Base-by-base conservation (phyloP, 164 flowering plant genomes). In the Umbilicus rupestris region DNA sequence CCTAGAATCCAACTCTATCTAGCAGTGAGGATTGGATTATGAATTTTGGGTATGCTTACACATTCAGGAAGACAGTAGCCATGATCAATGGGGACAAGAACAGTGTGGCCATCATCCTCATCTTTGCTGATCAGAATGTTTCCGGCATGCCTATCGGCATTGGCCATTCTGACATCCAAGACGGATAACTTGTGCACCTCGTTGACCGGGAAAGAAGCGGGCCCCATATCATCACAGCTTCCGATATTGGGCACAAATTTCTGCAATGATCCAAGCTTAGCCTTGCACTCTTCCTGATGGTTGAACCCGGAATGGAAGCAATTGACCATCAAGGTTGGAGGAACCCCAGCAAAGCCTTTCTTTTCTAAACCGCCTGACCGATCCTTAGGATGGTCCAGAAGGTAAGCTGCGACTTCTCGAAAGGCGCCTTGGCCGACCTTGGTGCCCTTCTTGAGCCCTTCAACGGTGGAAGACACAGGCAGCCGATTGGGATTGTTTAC, bases 141-240 rank as follows among this genome's bases (percentile, higher is more conserved):
- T 37, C 88, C 86, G 66, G 81, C 77, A 76, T 84, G 88, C 79
- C 86, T 79, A 70, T 84, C 88, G 15, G 85, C 86, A 79, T 84
- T 84, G 3, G 86, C 88, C 80, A 82, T 46, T 64, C 86, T 78
- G 20, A 84, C 79, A 71, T 84, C 88, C 78, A 84, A 64, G 24
- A 84, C 85, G 39, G 83, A 76, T 37, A 84, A 82, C 67, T 84
- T 84, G 58, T 84, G 88, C 16, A 84, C 88, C 72, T 84, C 86
- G 68, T 74, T 64, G 41, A 78, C 76, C 0, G 84, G 86, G 59
- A 82, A 84, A 20, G 76, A 71, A 19, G 75, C 71, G 41, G 88
- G 83, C 20, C 88, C 88, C 70, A 80, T 72, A 72, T 84, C 88
- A 78, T 84, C 88, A 57, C 88, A 84, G 58, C 88, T 82, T 39